Conservation (phyloP, 1,284 basidiomycete species). For the Filobasidium uniguttulatum region DNA sequence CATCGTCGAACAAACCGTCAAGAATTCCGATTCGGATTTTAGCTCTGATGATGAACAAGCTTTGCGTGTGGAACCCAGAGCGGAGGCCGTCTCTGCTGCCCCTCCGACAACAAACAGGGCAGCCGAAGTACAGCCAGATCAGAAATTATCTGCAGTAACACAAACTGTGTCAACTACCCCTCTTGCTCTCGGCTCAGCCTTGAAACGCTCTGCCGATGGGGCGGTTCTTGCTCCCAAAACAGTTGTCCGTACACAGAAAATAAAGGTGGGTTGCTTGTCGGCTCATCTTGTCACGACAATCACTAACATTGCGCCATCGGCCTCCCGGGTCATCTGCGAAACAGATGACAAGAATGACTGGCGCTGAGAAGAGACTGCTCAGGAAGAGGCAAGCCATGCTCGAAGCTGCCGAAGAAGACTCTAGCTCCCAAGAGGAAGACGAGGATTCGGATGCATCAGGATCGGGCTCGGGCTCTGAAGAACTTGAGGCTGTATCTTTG, state of each 20-base stretch:
- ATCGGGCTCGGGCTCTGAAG: constrained; percentile 5
- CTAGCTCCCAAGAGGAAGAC: constrained; percentile 8
- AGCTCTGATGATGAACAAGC: not conserved
- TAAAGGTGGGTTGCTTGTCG: not conserved
- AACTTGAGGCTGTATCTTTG: too few relatives aligned
- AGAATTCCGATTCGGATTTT: constrained; percentile 4
- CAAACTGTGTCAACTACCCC: too few relatives aligned
- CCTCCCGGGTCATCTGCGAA: not conserved
- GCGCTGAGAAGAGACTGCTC: constrained; percentile 9
- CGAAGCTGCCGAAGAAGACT: constrained; percentile 5
- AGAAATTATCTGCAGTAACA: not conserved
- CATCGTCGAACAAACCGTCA: not conserved
- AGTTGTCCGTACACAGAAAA: constrained; percentile 7
- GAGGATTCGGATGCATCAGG: not conserved
- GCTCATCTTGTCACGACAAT: not conserved
- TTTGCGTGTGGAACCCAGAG: too few relatives aligned
- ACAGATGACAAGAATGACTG: constrained; percentile 12
- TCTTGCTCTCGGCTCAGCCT: constrained; percentile 7
- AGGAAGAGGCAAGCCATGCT: constrained; percentile 11
- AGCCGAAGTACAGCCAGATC: too few relatives aligned
- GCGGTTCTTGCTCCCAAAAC: constrained; percentile 9
- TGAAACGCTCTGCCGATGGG: constrained; percentile 10
- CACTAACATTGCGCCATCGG: not conserved
- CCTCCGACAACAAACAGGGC: too few relatives aligned
- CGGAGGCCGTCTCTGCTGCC: too few relatives aligned